Conservation (phyloP, 164 flowering plant species). For the Cinnamomum chago region DNA sequence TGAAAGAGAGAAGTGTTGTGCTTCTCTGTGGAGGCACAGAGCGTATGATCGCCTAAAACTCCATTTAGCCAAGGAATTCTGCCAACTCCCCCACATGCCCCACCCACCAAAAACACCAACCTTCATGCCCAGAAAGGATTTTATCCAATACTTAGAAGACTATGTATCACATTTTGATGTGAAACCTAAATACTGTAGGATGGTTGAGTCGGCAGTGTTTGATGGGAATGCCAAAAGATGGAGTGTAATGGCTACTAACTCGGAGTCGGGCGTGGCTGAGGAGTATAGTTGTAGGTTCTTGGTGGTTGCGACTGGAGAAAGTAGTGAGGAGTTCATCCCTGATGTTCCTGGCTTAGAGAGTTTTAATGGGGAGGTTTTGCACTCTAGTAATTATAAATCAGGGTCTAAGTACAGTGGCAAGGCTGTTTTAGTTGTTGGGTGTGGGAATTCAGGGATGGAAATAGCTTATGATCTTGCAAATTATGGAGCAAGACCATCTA, state of each 20-base stretch:
- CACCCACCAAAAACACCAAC: constrained; percentile 15
- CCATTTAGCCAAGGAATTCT: constrained; percentile 37
- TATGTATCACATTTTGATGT: constrained; percentile 25
- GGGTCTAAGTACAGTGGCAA: constrained; percentile 30
- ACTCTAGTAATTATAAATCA: constrained; percentile 37
- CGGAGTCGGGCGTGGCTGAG: constrained; percentile 14
- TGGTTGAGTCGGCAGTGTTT: constrained; percentile 9
- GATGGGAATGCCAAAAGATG: background rate
- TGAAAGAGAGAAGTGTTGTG: constrained; percentile 29
- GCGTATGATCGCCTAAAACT: constrained; percentile 35
- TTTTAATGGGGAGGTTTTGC: constrained; percentile 38
- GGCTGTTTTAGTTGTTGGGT: constrained; percentile 64
- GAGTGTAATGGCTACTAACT: constrained; percentile 1
- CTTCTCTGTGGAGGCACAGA: constrained; percentile 28
- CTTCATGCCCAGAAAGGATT: constrained; percentile 22
- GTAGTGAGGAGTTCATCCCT: constrained; percentile 31
- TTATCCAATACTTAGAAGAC: constrained; percentile 30
- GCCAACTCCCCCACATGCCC: constrained; percentile 34
- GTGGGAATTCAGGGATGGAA: constrained; percentile 81
- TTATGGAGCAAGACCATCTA: constrained; percentile 42
- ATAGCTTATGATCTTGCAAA: constrained; percentile 46
- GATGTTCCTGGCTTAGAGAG: constrained; percentile 31
- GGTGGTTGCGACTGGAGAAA: constrained; percentile 64
- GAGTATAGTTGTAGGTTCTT: constrained; percentile 33
- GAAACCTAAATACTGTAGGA: constrained; percentile 19